Evolutionary conservation across 805 yeast species (phyloP).

Genomic region (Yarrowia deformans): DNA sequence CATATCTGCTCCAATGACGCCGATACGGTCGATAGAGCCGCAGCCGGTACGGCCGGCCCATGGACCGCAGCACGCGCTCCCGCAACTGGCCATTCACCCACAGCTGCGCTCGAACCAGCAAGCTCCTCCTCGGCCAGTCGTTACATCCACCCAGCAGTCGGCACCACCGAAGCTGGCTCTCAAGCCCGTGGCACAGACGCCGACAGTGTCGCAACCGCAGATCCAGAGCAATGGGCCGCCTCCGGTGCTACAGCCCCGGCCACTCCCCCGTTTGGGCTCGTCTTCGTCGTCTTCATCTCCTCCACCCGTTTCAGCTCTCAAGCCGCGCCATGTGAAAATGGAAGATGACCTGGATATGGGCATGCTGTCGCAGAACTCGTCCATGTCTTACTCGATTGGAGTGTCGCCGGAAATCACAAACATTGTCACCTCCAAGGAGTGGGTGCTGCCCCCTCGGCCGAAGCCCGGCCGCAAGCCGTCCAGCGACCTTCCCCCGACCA

Average conservation of each 20-base stretch:
- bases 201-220: background rate
- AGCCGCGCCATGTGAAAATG: constrained; percentile 27
- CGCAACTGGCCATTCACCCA: constrained; percentile 34
- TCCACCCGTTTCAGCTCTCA: constrained; percentile 13
- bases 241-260: constrained; percentile 33
- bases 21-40: constrained; percentile 39
- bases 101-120: constrained; percentile 21
- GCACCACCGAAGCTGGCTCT: constrained; percentile 31
- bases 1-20: constrained; percentile 20
- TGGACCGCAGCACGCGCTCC: constrained; percentile 3
- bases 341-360: constrained; percentile 33
- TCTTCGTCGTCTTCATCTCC: constrained; percentile 35
- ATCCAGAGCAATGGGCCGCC: constrained; percentile 21
- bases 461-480: constrained; percentile 59
- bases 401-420: constrained; percentile 31
- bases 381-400: constrained; percentile 33
- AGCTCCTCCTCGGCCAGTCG: background rate
- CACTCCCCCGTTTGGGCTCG: constrained; percentile 20
- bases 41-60: constrained; percentile 34
- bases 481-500: constrained; percentile 37
- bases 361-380: constrained; percentile 23
- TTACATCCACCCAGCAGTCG: background rate
- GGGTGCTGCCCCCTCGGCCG: constrained; percentile 80
- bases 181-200: constrained; percentile 15
- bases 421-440: constrained; percentile 62